Evolutionary conservation across 1,139 yeast genomes (phyloP), one percentile per base, ranked within the genome.

Genomic region (Zygoascus hellenicus): DNA sequence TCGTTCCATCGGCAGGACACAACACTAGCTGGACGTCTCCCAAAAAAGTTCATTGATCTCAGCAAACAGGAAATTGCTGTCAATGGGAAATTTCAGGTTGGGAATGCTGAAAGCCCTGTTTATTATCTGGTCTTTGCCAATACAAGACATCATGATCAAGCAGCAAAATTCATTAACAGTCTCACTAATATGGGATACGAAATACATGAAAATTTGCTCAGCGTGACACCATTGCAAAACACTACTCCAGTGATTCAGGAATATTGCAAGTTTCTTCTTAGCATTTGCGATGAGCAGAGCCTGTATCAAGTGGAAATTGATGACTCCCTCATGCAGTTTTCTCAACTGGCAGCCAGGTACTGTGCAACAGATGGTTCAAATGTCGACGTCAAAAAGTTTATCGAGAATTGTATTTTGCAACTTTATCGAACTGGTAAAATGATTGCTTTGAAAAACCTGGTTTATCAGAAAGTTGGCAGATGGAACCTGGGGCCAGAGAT

Each of bases 291-390:
- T 5, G 31, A 36, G 16, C 37, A 43, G 22, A 19, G 42, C 22
- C 28, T 17, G 11, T 43, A 35, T 22, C 42, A 36, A 16, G 30
- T 43, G 15, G 34, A 15, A n/a, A n/a, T 43, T 11, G 46, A 43
- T n/a, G 13, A 17, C 30, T 14, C 19, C 2, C 29, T 43, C n/a
- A 2, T 31, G 14, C n/a, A 43, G 5, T 43, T 43, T 16, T 35
- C 40, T 26, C 19, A 31, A 14, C 17, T 30, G 9, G 19, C 33
- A 10, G 32, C 39, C 7, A 41, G 19, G 17, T 13, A 32, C n/a
- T 36, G 39, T 10, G 30, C 29, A 36, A 29, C 30, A 9, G 30
- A 15, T 2, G 17, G 29, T 14, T 13, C 13, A 17, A 19, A 36
- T 13, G 30, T 19, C 14, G 39, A 41, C 10, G 28, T 41, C 32